Percentiles rank a stretch among this genome's conserved stretches.
These are phyloP conservation scores for Hamigera avellanea DNA, from an alignment of 495 filamentous ascomycete species.

Conservation along the genomic window DNA sequence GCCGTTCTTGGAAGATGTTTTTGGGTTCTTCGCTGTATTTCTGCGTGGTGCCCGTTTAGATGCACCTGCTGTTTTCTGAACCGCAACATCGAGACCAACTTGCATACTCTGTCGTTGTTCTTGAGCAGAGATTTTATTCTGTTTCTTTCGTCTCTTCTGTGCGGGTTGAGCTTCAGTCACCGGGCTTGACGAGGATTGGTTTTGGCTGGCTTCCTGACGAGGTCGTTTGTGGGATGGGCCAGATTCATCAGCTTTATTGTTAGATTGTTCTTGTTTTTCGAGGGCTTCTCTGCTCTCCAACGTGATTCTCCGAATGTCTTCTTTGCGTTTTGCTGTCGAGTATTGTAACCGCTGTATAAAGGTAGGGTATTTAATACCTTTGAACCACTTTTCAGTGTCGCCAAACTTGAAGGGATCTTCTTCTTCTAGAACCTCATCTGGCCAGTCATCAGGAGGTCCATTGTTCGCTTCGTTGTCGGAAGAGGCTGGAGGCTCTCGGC, in stretches of 20 bases:
- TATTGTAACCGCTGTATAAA: slow-evolving; percentile 2
- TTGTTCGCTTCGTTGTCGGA: no score
- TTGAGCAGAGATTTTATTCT: slow-evolving; percentile 6
- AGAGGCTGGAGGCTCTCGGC: no score
- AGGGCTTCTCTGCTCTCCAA: neutral
- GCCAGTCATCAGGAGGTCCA: no score
- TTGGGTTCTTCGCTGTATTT: neutral
- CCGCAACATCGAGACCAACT: slow-evolving; percentile 5
- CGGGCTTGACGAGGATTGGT: neutral
- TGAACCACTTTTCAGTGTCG: slow-evolving; percentile 3
- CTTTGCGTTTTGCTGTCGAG: slow-evolving; percentile 1
- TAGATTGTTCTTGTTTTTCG: no score
- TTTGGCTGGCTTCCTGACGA: no score
- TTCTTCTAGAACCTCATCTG: no score
- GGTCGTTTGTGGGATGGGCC: no score
- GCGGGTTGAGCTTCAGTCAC: neutral
- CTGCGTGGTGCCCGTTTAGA: neutral
- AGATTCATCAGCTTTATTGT: no score
- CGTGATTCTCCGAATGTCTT: slow-evolving; percentile 1
- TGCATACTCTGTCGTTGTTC: slow-evolving; percentile 7
- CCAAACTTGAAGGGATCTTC: slow-evolving; percentile 7
- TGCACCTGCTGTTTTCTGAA: neutral
- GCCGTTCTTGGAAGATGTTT: no score
- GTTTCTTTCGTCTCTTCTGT: neutral
- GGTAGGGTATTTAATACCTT: neutral